phyloP scores from a whole-genome alignment of 495 filamentous ascomycete genomes.

The Achaetomiella virescens region DNA sequence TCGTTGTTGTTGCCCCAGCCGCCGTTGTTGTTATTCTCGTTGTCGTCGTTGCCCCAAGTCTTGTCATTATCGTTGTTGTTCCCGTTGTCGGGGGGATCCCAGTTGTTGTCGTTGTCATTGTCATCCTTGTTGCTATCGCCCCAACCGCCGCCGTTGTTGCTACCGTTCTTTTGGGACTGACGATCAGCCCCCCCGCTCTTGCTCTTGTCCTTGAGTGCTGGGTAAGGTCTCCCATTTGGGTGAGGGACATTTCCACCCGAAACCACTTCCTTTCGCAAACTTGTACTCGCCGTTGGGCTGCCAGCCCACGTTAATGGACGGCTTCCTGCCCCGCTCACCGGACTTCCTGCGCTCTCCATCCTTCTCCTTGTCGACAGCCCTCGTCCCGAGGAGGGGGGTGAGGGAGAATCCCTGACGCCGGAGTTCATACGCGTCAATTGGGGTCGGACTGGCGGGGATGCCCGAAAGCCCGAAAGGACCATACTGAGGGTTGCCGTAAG shows the following conservation, averaged over 20 bases:
- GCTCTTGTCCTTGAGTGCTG: background rate
- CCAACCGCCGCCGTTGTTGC: background rate
- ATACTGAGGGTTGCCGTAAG: background rate
- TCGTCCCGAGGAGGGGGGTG: background rate
- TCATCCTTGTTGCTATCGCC: background rate
- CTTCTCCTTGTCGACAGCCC: background rate
- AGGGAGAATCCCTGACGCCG: constrained; percentile 1
- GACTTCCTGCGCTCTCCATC: background rate
- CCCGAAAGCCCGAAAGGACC: background rate
- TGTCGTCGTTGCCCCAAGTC: background rate
- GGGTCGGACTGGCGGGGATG: background rate
- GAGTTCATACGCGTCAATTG: background rate
- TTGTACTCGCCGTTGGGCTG: background rate
- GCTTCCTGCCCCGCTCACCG: background rate
- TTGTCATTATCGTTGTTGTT: constrained; percentile 10
- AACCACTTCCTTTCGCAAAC: background rate
- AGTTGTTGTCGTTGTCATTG: constrained; percentile 2
- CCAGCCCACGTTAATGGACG: background rate
- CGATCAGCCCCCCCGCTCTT: background rate
- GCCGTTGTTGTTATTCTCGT: constrained; percentile 7
- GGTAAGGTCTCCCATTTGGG: background rate
- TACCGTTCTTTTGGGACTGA: background rate
- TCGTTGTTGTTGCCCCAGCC: constrained; percentile 11
- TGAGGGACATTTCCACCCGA: background rate
- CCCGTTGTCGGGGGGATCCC: background rate